These are phyloP conservation scores for Hibiscus trionum DNA, from an alignment of 345 rosid species.

Conservation along the genomic window DNA sequence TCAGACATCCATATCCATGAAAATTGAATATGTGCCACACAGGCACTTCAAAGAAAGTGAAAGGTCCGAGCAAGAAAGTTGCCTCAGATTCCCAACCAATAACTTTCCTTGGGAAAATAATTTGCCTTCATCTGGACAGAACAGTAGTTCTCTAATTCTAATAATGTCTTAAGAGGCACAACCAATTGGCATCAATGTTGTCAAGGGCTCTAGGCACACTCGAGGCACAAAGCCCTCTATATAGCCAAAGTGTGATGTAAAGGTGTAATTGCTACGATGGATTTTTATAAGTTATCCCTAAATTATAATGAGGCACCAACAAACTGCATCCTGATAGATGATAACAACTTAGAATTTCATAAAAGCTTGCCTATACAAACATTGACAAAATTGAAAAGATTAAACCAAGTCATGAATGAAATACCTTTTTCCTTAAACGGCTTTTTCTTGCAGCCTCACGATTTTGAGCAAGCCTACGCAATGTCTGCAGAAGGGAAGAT, in stretches of 20 bases:
- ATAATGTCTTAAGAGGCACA: not conserved
- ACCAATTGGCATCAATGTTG: not conserved
- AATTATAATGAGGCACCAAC: not conserved
- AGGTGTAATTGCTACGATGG: not conserved
- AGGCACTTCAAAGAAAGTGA: not conserved
- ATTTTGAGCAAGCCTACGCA: constrained; percentile 96
- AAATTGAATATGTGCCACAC: too few species aligned
- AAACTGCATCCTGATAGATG: not conserved
- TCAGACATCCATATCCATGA: not conserved
- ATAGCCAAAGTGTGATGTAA: not conserved
- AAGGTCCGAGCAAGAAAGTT: not conserved
- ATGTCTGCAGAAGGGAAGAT: constrained; percentile 38
- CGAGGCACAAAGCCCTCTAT: too few species aligned
- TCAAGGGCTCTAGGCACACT: too few species aligned
- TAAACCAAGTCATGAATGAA: constrained; percentile 13
- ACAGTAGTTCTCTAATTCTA: not conserved
- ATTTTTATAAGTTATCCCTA: not conserved
- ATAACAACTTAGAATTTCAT: not conserved
- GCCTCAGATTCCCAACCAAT: not conserved
- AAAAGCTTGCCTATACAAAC: not conserved
- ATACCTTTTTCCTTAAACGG: constrained; percentile 83
- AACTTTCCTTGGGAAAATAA: not conserved
- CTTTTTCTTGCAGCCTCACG: constrained; percentile 99
- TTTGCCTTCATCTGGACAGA: not conserved
- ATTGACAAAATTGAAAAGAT: not conserved